Evolutionary conservation across 177 flowering plant genomes (phyloP), one percentile per base, ranked within the genome.

Genomic region (Vitis hybrid): DNA sequence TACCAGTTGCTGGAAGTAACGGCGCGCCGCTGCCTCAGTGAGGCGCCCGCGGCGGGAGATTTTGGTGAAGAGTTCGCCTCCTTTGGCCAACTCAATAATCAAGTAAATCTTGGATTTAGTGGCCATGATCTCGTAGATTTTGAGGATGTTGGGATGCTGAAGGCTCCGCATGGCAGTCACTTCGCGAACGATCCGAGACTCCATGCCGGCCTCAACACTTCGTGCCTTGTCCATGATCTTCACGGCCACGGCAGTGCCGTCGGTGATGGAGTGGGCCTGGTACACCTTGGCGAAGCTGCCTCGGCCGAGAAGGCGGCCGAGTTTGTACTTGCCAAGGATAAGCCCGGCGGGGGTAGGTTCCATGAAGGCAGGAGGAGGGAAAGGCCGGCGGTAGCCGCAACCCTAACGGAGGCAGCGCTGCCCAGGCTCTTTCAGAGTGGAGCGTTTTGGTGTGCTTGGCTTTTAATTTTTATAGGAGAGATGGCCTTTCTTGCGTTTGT

Each of bases 271-370:
- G 0, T 64, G 75, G 3, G 86, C 96, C 2, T 29, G 64, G 72
- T 87, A 84, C 31, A 90, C 93, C 67, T 90, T 88, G 5, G 91
- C 91, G 66, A 87, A 88, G 79, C 86, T 86, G 16, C 91, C 93
- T 0, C 83, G 83, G 66, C 97, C 97, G 1, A 91, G 75, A 11
- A 88, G 64, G 5, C 78, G 78, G 31, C 90, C 88, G 2, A 88
- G 71, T 39, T 79, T 73, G 82, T 91, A 91, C 64, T 80, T 84
- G 9, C 83, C 81, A 7, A 88, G 77, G 22, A 88, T 67, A 3
- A 13, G 39, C 16, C 26, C 45, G 52, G 55, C 10, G 68, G 62
- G 45, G 8, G 45, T 39, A 39, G 45, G 45, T 7, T 39, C 45
- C 45, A 39, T 39, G 45, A 39, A 39, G 45, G 8, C 45, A 39